Evolutionary conservation across 345 rosid genomes (phyloP), one percentile per base, ranked within the genome.

Genomic region (Luvunga scandens): DNA sequence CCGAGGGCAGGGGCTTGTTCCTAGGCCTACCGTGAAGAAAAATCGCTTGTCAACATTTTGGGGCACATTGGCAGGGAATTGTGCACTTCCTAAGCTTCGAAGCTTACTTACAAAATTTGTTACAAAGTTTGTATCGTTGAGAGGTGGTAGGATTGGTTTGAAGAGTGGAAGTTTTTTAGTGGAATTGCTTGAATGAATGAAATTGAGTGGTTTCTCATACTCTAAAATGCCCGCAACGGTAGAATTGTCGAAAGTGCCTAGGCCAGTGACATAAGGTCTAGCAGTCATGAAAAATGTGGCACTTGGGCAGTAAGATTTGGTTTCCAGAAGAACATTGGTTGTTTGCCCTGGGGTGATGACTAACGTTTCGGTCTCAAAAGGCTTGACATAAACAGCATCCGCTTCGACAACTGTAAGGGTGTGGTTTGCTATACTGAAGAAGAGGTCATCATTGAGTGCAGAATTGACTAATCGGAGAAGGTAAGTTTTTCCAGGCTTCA

Each of bases 31-130:
- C 0, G 94, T 85, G 88, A 92, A 90, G 77, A 88, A 92, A 75
- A 92, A 88, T 69, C 75, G 77, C 77, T 80, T 78, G 68, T 90
- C 91, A 16, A 92, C 83, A 38, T 82, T 89, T n/a, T 78, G 77
- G 75, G 96, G 96, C 63, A 92, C 94, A 16, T 89, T 89, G 21
- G 92, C 92, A 0, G 92, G 94, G 79, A 81, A 91, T 16, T 66
- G 73, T 28, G 84, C 57, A 71, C 74, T 87, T 36, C 80, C 89
- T 48, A 90, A 68, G 79, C 94, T 90, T 21, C 88, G 88, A 33
- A 90, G 87, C 77, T 87, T 87, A 22, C 66, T 84, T 10, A 80
- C 78, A 39, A 85, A 92, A 5, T 79, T 88, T 56, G 94, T 71
- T 4, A 84, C 92, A 42, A 85, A 90, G n/a, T 86, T 76, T 33